Conservation (phyloP, 768 basidiomycete species). For the Boletellus sp. region DNA sequence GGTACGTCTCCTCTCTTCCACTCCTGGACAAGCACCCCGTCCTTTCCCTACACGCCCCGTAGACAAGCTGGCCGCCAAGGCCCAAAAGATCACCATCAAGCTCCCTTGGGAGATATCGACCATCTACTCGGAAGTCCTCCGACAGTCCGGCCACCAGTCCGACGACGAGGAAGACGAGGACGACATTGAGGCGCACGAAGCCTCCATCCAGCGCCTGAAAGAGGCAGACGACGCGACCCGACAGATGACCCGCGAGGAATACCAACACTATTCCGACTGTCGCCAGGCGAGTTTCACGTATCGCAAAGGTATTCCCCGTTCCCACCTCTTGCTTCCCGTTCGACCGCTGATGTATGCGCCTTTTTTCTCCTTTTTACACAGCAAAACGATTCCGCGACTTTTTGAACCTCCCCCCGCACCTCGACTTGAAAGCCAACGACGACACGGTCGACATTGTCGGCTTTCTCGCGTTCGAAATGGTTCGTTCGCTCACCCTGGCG, state of each 20-base stretch:
- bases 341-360: background rate
- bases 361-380: slow-evolving; percentile 25
- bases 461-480: slow-evolving; percentile 96
- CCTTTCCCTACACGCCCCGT: background rate
- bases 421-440: slow-evolving; percentile 88
- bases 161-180: slow-evolving; percentile 96
- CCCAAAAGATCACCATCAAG: slow-evolving; percentile 91
- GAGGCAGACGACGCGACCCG: slow-evolving; percentile 95
- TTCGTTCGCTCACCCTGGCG: slow-evolving; percentile 85
- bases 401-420: slow-evolving; percentile 79
- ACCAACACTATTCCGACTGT: slow-evolving; percentile 95
- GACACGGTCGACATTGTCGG: slow-evolving; percentile 96
- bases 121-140: slow-evolving; percentile 84
- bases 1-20: slow-evolving; percentile 41
- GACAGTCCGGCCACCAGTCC: slow-evolving; percentile 71
- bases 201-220: slow-evolving; percentile 85
- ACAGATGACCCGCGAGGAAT: slow-evolving; percentile 95
- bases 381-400: slow-evolving; percentile 96
- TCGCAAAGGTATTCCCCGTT: slow-evolving; percentile 66
- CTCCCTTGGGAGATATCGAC: slow-evolving; percentile 95
- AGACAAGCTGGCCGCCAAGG: slow-evolving; percentile 81
- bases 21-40: background rate
- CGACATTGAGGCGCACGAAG: slow-evolving; percentile 92
- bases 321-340: too few species aligned
- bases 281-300: slow-evolving; percentile 96